phyloP scores from a whole-genome alignment of 805 yeast genomes.

The Saccharomycopsis sp. region DNA sequence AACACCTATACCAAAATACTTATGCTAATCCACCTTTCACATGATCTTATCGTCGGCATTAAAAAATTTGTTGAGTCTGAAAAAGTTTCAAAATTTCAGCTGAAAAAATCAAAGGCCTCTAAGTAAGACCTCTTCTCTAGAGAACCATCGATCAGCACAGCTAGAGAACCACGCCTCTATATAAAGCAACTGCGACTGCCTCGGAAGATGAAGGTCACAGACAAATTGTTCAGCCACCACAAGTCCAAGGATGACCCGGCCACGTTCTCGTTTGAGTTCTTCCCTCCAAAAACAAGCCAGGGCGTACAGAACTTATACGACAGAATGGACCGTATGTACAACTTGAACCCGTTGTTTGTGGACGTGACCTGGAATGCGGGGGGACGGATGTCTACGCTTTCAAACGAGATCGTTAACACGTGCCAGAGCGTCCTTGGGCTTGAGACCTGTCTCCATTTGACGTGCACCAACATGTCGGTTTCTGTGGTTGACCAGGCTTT shows the following conservation, averaged over 20 bases:
- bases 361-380: conserved; percentile 99
- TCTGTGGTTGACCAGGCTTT: conserved; percentile 79
- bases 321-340: conserved; percentile 96
- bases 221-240: conserved; percentile 13
- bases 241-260: conserved; percentile 27
- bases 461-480: conserved; percentile 91
- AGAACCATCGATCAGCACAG: no score
- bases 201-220: conserved; percentile 21
- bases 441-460: conserved; percentile 96
- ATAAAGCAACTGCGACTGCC: no score
- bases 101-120: no score
- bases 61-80: no score
- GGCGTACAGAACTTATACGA: conserved; percentile 95
- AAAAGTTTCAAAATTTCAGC: no score
- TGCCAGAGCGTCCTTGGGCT: conserved; percentile 85
- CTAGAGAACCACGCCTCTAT: no score
- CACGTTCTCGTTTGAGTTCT: conserved; percentile 93
- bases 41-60: no score
- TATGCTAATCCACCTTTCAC: no score
- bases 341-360: conserved; percentile 80
- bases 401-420: conserved; percentile 88
- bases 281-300: conserved; percentile 94
- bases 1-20: no score
- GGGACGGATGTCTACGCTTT: conserved; percentile 73
- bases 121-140: no score